A percentile compares a stretch with the other conserved stretches of the same genome.
These are phyloP conservation scores for Hirsutella thompsonii DNA, from an alignment of 2,329 filamentous ascomycete genomes.

Conservation along the genomic window DNA sequence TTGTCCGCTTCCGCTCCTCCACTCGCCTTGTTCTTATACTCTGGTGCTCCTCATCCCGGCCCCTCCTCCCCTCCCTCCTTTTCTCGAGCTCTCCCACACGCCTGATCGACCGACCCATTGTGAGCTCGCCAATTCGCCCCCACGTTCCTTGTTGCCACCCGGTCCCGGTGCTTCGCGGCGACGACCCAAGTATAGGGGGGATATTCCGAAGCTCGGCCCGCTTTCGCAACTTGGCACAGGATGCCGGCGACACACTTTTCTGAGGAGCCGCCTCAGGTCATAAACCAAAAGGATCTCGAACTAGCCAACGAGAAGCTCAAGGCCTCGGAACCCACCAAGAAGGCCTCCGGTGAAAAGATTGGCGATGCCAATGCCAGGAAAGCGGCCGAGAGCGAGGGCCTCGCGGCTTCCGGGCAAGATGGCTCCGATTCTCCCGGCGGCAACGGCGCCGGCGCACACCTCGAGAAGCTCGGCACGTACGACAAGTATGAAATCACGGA, in stretches of 20 bases:
- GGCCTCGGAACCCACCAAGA: constrained; percentile 7
- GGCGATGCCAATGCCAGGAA: background rate
- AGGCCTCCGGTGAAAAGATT: background rate
- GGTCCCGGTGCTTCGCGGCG: background rate
- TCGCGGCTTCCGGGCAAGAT: background rate
- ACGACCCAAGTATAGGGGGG: background rate
- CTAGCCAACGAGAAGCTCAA: constrained; percentile 25
- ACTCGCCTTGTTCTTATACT: background rate
- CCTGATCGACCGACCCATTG: too few relatives aligned
- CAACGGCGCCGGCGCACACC: constrained; percentile 7
- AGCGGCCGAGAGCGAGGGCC: constrained; percentile 2
- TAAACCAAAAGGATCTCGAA: constrained; percentile 20
- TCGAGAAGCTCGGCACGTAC: constrained; percentile 23
- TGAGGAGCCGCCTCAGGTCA: constrained; percentile 23
- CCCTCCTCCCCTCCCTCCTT: background rate
- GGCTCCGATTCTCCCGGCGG: constrained; percentile 4
- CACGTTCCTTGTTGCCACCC: background rate
- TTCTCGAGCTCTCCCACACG: background rate
- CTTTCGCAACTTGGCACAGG: background rate
- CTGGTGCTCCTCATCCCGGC: background rate
- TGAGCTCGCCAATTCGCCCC: too few relatives aligned
- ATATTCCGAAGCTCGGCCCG: background rate
- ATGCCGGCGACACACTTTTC: constrained; percentile 21
- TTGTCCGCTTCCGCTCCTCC: background rate
- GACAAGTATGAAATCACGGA: constrained; percentile 35